Conservation (phyloP, 495 filamentous ascomycete genomes). For the Penicillium pulvis region DNA sequence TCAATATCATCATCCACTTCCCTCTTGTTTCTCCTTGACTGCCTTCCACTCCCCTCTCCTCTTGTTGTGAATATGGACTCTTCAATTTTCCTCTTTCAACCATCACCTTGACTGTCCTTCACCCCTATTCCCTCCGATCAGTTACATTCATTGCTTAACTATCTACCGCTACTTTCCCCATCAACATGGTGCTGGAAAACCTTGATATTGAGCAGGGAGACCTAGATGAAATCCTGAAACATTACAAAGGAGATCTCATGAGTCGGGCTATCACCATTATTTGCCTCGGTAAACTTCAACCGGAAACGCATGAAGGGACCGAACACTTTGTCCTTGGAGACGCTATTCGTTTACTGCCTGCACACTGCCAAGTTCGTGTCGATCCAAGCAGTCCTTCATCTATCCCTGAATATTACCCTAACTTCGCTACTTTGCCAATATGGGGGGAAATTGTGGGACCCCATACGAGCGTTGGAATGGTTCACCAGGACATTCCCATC, state of each 20-base stretch:
- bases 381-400: background rate
- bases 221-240: background rate
- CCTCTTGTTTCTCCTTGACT: background rate
- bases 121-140: background rate
- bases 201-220: background rate
- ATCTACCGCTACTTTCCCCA: background rate
- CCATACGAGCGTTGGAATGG: background rate
- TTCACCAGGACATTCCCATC: background rate
- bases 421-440: background rate
- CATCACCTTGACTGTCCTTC: background rate
- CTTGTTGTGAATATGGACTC: background rate
- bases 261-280: background rate
- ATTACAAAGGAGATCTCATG: background rate
- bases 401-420: background rate
- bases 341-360: background rate
- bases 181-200: background rate
- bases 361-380: background rate
- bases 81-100: background rate
- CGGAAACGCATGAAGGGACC: background rate
- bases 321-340: background rate
- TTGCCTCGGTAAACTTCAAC: background rate
- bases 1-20: background rate
- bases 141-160: background rate
- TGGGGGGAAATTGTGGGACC: background rate
- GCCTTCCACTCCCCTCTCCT: background rate